phyloP scores from a whole-genome alignment of 192 early-diverging fungal genomes.

The Spizellomyces punctatus region DNA sequence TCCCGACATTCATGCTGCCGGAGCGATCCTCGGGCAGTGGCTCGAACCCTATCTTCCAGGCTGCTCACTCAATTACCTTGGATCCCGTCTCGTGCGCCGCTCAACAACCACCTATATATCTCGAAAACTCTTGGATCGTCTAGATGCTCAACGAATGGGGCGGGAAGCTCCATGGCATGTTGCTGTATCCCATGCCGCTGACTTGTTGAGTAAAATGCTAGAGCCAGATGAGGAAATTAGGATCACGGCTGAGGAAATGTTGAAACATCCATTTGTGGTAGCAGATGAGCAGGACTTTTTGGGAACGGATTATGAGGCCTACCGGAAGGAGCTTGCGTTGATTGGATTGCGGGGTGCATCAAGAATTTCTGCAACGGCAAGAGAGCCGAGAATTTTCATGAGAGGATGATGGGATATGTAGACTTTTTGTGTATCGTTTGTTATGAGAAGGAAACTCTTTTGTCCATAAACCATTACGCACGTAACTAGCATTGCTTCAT shows the following conservation, averaged over 20 bases:
- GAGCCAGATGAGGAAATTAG: conserved; percentile 56
- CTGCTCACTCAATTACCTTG: conserved; percentile 66
- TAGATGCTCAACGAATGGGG: conserved; percentile 4
- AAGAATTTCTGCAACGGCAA: neutral
- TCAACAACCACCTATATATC: conserved; percentile 68
- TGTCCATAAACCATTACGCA: too few species aligned
- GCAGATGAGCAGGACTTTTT: conserved; percentile 13
- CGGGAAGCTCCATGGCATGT: conserved; percentile 41
- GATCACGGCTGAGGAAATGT: conserved; percentile 56
- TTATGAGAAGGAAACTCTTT: too few species aligned
- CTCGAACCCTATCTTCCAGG: conserved; percentile 72
- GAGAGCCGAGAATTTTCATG: conserved; percentile 3
- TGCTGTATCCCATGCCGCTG: conserved; percentile 61
- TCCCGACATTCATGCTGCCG: conserved; percentile 71
- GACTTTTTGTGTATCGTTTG: too few species aligned
- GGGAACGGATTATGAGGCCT: conserved; percentile 17
- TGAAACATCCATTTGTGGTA: conserved; percentile 61
- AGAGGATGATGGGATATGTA: neutral
- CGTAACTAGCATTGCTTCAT: too few species aligned
- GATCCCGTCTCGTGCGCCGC: conserved; percentile 63
- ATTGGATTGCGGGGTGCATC: neutral
- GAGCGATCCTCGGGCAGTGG: conserved; percentile 73
- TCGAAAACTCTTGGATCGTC: conserved; percentile 45
- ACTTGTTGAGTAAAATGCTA: conserved; percentile 62
- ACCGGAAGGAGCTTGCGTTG: neutral